Percentiles rank a stretch among this genome's conserved stretches.
These are phyloP conservation scores for Colletotrichum kahawae DNA, from an alignment of 2,329 filamentous ascomycete species.

Conservation along the genomic window DNA sequence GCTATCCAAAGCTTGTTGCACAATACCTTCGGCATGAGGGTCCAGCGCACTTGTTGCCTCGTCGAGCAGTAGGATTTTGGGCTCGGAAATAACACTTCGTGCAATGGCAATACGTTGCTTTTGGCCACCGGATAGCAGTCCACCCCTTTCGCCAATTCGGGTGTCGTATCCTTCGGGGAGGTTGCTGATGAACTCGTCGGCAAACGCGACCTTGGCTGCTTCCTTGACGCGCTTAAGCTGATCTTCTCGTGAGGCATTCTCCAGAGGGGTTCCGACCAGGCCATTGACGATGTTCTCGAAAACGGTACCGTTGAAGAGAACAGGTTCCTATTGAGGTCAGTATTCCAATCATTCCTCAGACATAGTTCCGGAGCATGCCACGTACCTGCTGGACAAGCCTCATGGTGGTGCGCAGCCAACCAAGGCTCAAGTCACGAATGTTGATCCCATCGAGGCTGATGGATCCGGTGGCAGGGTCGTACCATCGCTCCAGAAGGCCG, in stretches of 20 bases:
- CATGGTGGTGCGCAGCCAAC: conserved; percentile 34
- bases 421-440: conserved; percentile 29
- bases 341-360: not conserved
- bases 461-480: conserved; percentile 34
- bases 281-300: conserved; percentile 29
- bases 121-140: conserved; percentile 56
- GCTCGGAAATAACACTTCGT: conserved; percentile 64
- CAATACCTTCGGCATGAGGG: conserved; percentile 47
- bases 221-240: conserved; percentile 43
- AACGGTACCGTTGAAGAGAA: conserved; percentile 27
- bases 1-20: conserved; percentile 58
- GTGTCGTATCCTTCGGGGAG: conserved; percentile 30
- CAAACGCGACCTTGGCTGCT: conserved; percentile 27
- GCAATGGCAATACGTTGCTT: conserved; percentile 72
- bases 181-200: conserved; percentile 28
- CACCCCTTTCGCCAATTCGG: conserved; percentile 27
- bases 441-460: conserved; percentile 32
- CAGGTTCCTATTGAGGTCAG: conserved; percentile 26
- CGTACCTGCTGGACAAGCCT: conserved; percentile 33
- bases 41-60: conserved; percentile 67
- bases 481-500: conserved; percentile 72
- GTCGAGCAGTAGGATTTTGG: conserved; percentile 67
- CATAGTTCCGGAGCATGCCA: not conserved
- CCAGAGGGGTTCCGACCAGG: conserved; percentile 21
- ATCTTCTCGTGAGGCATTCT: conserved; percentile 2